Evolutionary conservation across 441 rosid genomes (phyloP).

Genomic region (Hura crepitans): DNA sequence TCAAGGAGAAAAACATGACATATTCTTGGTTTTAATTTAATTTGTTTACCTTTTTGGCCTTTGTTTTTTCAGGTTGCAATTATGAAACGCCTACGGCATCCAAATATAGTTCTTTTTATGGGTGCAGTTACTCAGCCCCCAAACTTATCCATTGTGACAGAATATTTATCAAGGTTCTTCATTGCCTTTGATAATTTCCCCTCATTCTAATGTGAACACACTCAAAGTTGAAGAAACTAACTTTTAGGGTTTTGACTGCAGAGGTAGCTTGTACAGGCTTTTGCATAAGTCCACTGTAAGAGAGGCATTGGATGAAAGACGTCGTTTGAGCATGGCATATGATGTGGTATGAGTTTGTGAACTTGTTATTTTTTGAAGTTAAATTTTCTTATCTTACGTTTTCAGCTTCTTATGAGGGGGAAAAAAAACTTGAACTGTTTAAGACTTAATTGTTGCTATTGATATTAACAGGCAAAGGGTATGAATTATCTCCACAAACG

Average conservation of each 20-base stretch:
- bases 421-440: constrained; percentile 17
- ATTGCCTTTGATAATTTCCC: constrained; percentile 10
- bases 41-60: constrained; percentile 14
- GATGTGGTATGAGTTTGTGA: constrained; percentile 73
- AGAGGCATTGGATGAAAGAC: constrained; percentile 85
- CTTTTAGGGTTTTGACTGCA: constrained; percentile 36
- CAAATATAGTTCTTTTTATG: constrained; percentile 98
- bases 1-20: background rate
- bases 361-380: background rate
- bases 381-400: background rate
- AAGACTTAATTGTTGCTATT: constrained; percentile 22
- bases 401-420: constrained; percentile 4
- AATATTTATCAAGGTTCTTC: constrained; percentile 84
- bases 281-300: constrained; percentile 81
- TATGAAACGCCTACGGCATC: constrained; percentile 98
- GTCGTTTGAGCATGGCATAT: constrained; percentile 89
- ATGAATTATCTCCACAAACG: constrained; percentile 97
- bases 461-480: constrained; percentile 77
- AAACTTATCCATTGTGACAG: constrained; percentile 93
- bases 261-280: constrained; percentile 95
- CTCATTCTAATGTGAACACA: background rate
- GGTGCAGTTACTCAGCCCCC: constrained; percentile 98
- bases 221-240: constrained; percentile 20
- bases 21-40: constrained; percentile 25
- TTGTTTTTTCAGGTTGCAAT: constrained; percentile 71